Evolutionary conservation across 108 stramenopile species (phyloP), one percentile per base, ranked within the genome.

Genomic region (Asterionellopsis glacialis): DNA sequence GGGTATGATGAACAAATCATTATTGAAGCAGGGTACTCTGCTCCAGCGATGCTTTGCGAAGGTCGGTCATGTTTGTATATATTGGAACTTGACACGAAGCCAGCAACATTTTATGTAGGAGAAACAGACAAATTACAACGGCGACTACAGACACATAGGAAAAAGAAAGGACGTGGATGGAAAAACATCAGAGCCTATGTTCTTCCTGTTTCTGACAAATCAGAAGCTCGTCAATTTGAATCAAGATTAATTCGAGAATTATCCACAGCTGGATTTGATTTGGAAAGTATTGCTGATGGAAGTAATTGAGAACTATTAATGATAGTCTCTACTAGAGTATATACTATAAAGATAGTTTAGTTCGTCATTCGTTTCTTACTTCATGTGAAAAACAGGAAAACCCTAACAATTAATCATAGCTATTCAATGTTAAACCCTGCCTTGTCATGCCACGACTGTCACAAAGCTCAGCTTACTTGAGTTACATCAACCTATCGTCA

Each of bases 1-100:
- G n/a, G n/a, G n/a, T n/a, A n/a, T n/a, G 51, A 16, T 16, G 56
- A 3, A 1, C 44, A 55, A 12, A 82, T 90, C 7, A 33, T 33
- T 5, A 33, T 33, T 33, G 33, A 33, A 33, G 33, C 33, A 2
- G 33, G 7, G 33, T 33, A 33, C 7, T 33, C 33, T 33, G 33
- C 33, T 49, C 88, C 85, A 19, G 78, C 88, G 38, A 47, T 47
- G 0, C 81, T 56, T 45, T 67, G 93, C 0, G 86, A 88, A 26
- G 89, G 91, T 18, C 59, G 52, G 41, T 88, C 90, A 0, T 91
- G 89, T 67, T 75, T 96, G 9, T 96, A 96, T 59, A 59, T 96
- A 18, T 38, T 96, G 33, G 59, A 85, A 63, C 48, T 91, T 15
- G 70, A 69, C 0, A 38, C 21, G 10, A 65, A 33, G 15, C 55